Conservation (phyloP, 192 early-diverging fungal species). For the Ramicandelaber brevisporus region DNA sequence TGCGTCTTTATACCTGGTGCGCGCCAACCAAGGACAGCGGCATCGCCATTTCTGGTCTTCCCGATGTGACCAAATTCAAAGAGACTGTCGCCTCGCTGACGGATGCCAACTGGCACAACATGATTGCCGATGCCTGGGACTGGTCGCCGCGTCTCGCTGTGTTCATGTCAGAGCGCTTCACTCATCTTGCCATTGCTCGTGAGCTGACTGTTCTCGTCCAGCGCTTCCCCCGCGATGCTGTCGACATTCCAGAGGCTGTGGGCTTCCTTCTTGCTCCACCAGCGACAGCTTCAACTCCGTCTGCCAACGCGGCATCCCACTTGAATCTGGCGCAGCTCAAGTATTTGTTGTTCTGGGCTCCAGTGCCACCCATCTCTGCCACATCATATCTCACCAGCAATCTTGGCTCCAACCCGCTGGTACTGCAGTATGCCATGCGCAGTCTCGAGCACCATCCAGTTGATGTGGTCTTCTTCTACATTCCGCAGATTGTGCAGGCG, state of each 20-base stretch:
- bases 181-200: constrained; percentile 30
- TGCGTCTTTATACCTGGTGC: constrained; percentile 59
- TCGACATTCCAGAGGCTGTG: constrained; percentile 39
- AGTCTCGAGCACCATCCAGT: constrained; percentile 73
- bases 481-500: constrained; percentile 95
- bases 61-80: constrained; percentile 8
- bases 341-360: constrained; percentile 70
- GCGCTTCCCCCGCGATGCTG: constrained; percentile 31
- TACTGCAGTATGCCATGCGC: constrained; percentile 84
- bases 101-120: constrained; percentile 42
- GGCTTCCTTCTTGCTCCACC: not conserved
- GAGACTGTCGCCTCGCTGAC: constrained; percentile 12
- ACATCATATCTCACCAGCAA: constrained; percentile 48
- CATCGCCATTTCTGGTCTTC: constrained; percentile 6
- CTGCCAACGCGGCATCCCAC: too few species aligned
- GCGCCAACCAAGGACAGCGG: constrained; percentile 43
- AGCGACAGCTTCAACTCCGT: too few species aligned
- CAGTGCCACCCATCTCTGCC: constrained; percentile 75
- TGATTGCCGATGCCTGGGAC: constrained; percentile 60
- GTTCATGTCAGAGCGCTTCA: constrained; percentile 47
- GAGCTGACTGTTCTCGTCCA: constrained; percentile 37
- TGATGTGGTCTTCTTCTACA: constrained; percentile 93
- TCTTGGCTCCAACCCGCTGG: constrained; percentile 55
- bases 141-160: constrained; percentile 61
- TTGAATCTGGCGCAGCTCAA: too few species aligned